These are phyloP conservation scores for Penicillium paradoxum DNA, from an alignment of 495 filamentous ascomycete genomes.

Conservation along the genomic window DNA sequence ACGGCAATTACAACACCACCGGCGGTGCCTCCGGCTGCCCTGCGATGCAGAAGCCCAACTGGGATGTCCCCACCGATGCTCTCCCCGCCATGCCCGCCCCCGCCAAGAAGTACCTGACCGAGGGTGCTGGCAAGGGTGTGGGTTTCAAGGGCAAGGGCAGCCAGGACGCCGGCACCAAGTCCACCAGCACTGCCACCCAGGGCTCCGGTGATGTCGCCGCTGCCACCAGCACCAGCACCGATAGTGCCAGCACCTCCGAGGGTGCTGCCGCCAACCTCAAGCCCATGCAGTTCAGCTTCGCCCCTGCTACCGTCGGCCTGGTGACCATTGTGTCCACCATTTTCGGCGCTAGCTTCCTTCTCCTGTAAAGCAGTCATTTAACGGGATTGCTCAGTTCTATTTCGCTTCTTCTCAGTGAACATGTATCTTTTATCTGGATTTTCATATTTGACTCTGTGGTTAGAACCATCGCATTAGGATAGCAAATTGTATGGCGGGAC, in stretches of 20 bases:
- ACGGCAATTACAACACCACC: slow-evolving; percentile 70
- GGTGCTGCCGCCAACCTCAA: slow-evolving; percentile 44
- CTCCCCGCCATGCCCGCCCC: slow-evolving; percentile 72
- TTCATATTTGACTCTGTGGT: slow-evolving; percentile 1
- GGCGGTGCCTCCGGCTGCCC: slow-evolving; percentile 68
- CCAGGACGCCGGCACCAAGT: slow-evolving; percentile 60
- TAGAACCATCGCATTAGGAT: not conserved
- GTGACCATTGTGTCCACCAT: slow-evolving; percentile 56
- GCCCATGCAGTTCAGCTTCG: slow-evolving; percentile 45
- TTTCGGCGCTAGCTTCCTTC: slow-evolving; percentile 55
- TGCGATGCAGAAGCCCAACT: slow-evolving; percentile 51
- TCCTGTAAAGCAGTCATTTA: slow-evolving; percentile 28
- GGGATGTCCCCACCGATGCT: slow-evolving; percentile 62
- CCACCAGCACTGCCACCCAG: slow-evolving; percentile 56
- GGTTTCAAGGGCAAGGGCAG: slow-evolving; percentile 71
- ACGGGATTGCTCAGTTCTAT: slow-evolving; percentile 1
- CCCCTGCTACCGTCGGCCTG: slow-evolving; percentile 50
- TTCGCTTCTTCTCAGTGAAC: slow-evolving; percentile 10
- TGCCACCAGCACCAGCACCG: slow-evolving; percentile 19
- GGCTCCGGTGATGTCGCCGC: slow-evolving; percentile 53
- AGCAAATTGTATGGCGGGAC: slow-evolving; percentile 4
- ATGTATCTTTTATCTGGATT: slow-evolving; percentile 17
- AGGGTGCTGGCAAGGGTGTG: slow-evolving; percentile 66
- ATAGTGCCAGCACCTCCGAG: slow-evolving; percentile 31
- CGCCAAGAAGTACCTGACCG: slow-evolving; percentile 63